A percentile compares a stretch with the other conserved stretches of the same genome.
These are phyloP conservation scores for Saccharomyces hybrid DNA, from an alignment of 1,139 yeast species.

Conservation along the genomic window DNA sequence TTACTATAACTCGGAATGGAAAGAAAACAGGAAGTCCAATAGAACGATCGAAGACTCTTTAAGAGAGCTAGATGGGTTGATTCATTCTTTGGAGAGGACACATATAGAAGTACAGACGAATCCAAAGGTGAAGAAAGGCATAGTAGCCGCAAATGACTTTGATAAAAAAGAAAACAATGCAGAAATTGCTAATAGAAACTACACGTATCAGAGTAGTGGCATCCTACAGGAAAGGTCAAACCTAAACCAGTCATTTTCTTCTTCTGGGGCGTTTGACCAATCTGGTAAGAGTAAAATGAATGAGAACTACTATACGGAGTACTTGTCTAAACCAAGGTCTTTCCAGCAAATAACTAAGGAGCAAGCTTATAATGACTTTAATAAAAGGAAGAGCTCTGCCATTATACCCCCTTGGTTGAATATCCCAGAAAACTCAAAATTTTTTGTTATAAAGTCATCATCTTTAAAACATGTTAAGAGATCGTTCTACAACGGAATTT, in stretches of 20 bases:
- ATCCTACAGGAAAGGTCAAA: not conserved
- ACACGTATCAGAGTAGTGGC: not conserved
- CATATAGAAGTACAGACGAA: constrained; percentile 1
- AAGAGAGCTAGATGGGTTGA: constrained; percentile 14
- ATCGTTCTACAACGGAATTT: constrained; percentile 43
- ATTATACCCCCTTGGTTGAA: constrained; percentile 22
- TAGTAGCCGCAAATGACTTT: not conserved
- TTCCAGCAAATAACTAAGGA: not conserved
- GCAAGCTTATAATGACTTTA: not conserved
- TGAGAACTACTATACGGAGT: constrained; percentile 1
- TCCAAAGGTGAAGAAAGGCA: not conserved
- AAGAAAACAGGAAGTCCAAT: not conserved
- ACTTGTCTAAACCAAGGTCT: not conserved
- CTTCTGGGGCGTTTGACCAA: not conserved
- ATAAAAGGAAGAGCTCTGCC: constrained; percentile 11
- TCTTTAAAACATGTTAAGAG: constrained; percentile 43
- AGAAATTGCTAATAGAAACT: not conserved
- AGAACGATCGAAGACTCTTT: constrained; percentile 18
- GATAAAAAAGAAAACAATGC: not conserved
- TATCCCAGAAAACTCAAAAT: constrained; percentile 35
- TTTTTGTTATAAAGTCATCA: constrained; percentile 52
- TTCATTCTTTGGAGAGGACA: constrained; percentile 1
- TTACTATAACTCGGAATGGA: not conserved
- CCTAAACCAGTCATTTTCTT: not conserved
- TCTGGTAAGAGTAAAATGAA: not conserved